Evolutionary conservation across 192 early-diverging fungal species (phyloP).

Genomic region (Backusella parvicylindrica): DNA sequence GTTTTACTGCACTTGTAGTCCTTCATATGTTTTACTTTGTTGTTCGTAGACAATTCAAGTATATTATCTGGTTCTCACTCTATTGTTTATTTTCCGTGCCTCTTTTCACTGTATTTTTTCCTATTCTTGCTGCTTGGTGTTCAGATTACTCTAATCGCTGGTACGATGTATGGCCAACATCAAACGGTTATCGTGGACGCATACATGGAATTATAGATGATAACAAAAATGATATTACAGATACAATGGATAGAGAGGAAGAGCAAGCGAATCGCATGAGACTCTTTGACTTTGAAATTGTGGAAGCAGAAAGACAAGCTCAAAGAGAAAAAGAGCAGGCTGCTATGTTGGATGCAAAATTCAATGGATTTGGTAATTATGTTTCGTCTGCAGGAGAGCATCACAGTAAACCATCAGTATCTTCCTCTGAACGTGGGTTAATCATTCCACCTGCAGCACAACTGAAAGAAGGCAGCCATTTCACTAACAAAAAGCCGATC

Average conservation of each 20-base stretch:
- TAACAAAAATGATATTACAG: neutral
- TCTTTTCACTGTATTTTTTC: slow-evolving; percentile 35
- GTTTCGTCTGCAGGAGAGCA: slow-evolving; percentile 1
- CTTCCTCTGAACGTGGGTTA: neutral
- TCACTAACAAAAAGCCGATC: neutral
- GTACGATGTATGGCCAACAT: slow-evolving; percentile 38
- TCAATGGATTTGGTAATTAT: slow-evolving; percentile 26
- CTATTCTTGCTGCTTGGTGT: slow-evolving; percentile 25
- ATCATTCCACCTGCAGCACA: neutral
- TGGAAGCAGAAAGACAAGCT: slow-evolving; percentile 16
- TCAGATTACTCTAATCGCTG: slow-evolving; percentile 25
- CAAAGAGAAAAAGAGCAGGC: slow-evolving; percentile 18
- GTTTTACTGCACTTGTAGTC: slow-evolving; percentile 17
- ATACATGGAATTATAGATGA: slow-evolving; percentile 31
- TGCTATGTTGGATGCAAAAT: slow-evolving; percentile 20
- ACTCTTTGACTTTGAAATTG: slow-evolving; percentile 22
- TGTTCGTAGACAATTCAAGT: slow-evolving; percentile 31
- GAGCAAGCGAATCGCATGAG: slow-evolving; percentile 13
- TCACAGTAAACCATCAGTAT: neutral
- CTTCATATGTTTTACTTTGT: slow-evolving; percentile 34
- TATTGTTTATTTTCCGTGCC: slow-evolving; percentile 28
- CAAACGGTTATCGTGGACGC: slow-evolving; percentile 10
- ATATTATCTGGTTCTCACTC: slow-evolving; percentile 32
- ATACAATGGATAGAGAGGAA: slow-evolving; percentile 10
- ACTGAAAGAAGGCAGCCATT: neutral